These are phyloP conservation scores for Hyaloscypha bicolor DNA, from an alignment of 495 filamentous ascomycete genomes.

Conservation along the genomic window DNA sequence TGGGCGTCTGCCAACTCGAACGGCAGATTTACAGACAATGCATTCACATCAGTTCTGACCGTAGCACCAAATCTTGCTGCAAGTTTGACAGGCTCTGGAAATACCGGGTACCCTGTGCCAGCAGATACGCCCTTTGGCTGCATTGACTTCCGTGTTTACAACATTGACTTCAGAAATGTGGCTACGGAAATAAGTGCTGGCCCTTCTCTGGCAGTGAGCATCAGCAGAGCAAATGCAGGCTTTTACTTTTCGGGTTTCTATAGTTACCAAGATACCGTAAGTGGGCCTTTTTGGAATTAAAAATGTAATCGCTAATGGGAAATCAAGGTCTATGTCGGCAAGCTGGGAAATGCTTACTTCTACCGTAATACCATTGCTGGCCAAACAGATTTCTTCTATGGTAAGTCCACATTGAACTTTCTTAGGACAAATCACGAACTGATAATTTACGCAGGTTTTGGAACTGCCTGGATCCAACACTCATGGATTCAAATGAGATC, in stretches of 20 bases:
- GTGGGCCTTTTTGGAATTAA: not conserved
- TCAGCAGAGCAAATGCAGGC: slow-evolving; percentile 56
- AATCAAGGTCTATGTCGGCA: slow-evolving; percentile 58
- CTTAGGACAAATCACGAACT: too few relatives aligned
- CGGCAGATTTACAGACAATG: slow-evolving; percentile 48
- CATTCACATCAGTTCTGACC: slow-evolving; percentile 53
- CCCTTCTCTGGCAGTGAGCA: slow-evolving; percentile 53
- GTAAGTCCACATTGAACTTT: not conserved
- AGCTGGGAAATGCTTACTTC: slow-evolving; percentile 62
- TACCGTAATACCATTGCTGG: slow-evolving; percentile 55
- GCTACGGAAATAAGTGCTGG: slow-evolving; percentile 35
- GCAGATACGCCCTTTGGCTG: slow-evolving; percentile 58
- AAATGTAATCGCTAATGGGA: slow-evolving; percentile 7
- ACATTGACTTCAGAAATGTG: slow-evolving; percentile 59
- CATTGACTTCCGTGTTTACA: slow-evolving; percentile 57
- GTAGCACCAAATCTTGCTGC: slow-evolving; percentile 58
- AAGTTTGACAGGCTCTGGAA: slow-evolving; percentile 54
- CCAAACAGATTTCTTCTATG: slow-evolving; percentile 63
- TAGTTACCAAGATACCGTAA: slow-evolving; percentile 53
- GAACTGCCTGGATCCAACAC: slow-evolving; percentile 20
- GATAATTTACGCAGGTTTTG: slow-evolving; percentile 9
- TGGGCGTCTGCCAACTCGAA: slow-evolving; percentile 35
- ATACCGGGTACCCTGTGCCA: slow-evolving; percentile 56
- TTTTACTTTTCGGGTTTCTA: slow-evolving; percentile 62
- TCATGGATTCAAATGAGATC: slow-evolving; percentile 31